phyloP scores from a whole-genome alignment of 345 rosid species.

The Heritiera littoralis region DNA sequence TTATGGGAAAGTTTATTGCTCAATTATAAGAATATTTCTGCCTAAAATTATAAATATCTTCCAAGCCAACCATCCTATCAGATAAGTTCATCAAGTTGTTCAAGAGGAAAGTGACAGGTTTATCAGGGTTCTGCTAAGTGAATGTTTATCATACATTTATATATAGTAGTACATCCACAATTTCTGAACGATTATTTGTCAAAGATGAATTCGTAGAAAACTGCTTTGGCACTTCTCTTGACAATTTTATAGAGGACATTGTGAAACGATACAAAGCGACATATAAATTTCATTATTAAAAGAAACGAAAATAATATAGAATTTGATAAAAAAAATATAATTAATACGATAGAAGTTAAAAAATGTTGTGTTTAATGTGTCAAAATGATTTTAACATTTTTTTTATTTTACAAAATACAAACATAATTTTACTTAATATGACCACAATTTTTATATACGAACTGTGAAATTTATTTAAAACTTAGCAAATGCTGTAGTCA shows the following conservation, averaged over 20 bases:
- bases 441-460: too few relatives aligned
- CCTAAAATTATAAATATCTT: neutral
- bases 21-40: neutral
- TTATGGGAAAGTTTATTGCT: neutral
- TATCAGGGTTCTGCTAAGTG: neutral
- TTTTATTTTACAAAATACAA: too few relatives aligned
- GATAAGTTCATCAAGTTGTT: conserved; percentile 2
- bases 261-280: too few relatives aligned
- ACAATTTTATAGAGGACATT: too few relatives aligned
- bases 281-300: too few relatives aligned
- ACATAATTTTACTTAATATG: too few relatives aligned
- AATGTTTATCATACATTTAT: neutral
- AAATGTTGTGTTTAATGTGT: too few relatives aligned
- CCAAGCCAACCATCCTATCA: neutral
- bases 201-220: neutral
- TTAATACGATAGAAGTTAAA: too few relatives aligned
- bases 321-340: too few relatives aligned
- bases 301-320: too few relatives aligned
- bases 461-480: too few relatives aligned
- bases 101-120: neutral
- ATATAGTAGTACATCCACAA: neutral
- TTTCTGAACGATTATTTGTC: neutral
- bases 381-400: too few relatives aligned
- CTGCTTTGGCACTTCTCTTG: neutral
- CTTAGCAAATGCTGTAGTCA: neutral